Evolutionary conservation across 2,329 filamentous ascomycete species (phyloP).

Genomic region (Colletotrichum phormii): DNA sequence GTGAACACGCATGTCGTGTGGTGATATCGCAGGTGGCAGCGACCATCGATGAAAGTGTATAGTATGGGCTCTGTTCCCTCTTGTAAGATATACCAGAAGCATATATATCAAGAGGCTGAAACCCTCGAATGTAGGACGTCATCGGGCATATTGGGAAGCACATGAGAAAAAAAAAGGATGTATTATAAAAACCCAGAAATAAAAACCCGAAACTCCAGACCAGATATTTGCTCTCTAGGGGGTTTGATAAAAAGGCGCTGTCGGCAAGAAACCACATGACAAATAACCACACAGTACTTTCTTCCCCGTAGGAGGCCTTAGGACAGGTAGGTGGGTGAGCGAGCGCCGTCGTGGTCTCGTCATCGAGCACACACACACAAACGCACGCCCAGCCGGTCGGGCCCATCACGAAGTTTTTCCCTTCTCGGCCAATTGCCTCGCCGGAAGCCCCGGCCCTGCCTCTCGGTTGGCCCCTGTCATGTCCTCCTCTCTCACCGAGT

Average conservation of each 20-base stretch:
- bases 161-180: conserved; percentile 35
- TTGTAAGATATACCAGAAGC: not conserved
- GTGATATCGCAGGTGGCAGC: not conserved
- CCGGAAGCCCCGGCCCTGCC: not conserved
- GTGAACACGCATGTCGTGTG: conserved; percentile 33
- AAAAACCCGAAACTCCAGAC: conserved; percentile 61
- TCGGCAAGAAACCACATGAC: conserved; percentile 31
- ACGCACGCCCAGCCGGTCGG: conserved; percentile 2
- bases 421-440: not conserved
- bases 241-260: conserved; percentile 36
- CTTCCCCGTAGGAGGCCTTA: conserved; percentile 16
- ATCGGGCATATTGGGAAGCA: not conserved
- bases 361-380: not conserved
- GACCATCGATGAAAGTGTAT: not conserved
- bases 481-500: conserved; percentile 9
- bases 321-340: not conserved
- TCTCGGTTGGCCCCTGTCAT: not conserved
- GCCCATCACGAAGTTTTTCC: not conserved
- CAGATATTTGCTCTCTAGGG: conserved; percentile 55
- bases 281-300: conserved; percentile 19
- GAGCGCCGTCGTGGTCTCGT: conserved; percentile 8
- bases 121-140: not conserved
- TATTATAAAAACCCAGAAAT: conserved; percentile 55
- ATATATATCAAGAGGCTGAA: not conserved
- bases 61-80: not conserved